Percentiles rank a stretch among this genome's conserved stretches.
These are phyloP conservation scores for Malassezia restricta DNA, from an alignment of 1,284 basidiomycete genomes.

Conservation along the genomic window DNA sequence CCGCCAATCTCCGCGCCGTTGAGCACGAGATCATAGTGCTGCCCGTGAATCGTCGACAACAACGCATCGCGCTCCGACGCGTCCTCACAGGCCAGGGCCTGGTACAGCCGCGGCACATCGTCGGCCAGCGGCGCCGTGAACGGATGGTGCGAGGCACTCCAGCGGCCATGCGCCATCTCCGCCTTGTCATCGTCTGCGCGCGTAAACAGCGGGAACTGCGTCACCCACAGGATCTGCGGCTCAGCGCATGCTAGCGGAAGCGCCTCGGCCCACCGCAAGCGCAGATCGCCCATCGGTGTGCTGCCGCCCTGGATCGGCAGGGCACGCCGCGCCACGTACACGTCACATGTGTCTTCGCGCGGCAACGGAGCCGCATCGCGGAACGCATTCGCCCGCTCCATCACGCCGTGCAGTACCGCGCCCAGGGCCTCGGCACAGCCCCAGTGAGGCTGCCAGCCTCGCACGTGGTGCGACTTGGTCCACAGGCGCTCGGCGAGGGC, in stretches of 20 bases:
- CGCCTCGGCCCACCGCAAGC: constrained; percentile 57
- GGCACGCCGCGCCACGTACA: constrained; percentile 20
- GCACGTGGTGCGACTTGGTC: constrained; percentile 24
- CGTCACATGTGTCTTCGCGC: constrained; percentile 32
- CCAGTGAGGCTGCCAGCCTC: not conserved
- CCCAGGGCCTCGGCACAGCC: too few species aligned
- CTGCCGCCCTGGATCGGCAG: constrained; percentile 59
- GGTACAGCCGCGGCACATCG: constrained; percentile 64
- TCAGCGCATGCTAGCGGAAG: constrained; percentile 46
- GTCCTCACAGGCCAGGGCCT: constrained; percentile 15
- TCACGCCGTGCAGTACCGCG: constrained; percentile 30
- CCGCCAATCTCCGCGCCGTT: constrained; percentile 89
- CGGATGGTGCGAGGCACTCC: constrained; percentile 83
- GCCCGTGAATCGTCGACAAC: constrained; percentile 56
- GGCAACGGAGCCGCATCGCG: constrained; percentile 46
- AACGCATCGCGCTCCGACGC: not conserved
- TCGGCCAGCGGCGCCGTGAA: constrained; percentile 90
- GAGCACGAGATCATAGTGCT: constrained; percentile 94
- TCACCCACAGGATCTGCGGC: constrained; percentile 86
- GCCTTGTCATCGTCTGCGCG: constrained; percentile 76
- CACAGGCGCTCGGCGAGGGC: constrained; percentile 25
- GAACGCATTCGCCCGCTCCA: constrained; percentile 45
- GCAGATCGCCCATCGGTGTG: constrained; percentile 63
- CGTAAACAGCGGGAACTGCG: constrained; percentile 89
- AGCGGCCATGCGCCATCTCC: constrained; percentile 58